Conservation (phyloP, 2,329 filamentous ascomycete species). For the Fonsecaea pedrosoi region DNA sequence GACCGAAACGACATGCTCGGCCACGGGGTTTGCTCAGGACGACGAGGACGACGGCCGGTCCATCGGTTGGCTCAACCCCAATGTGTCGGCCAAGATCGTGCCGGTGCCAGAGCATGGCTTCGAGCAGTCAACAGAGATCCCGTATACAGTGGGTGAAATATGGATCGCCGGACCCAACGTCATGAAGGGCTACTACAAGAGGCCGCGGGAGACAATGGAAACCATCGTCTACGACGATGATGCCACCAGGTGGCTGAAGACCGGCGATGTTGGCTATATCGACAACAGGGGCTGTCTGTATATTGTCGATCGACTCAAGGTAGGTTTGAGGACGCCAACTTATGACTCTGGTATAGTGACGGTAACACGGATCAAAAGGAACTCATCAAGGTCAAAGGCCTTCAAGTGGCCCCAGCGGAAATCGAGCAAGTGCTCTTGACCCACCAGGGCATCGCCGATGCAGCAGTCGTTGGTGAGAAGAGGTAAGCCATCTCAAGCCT, state of each 20-base stretch:
- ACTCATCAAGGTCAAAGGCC: constrained; percentile 60
- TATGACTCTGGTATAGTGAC: constrained; percentile 54
- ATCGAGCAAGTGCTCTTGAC: constrained; percentile 53
- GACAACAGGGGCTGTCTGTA: constrained; percentile 60
- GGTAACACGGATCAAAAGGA: constrained; percentile 44
- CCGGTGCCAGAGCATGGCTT: neutral
- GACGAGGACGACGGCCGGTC: constrained; percentile 13
- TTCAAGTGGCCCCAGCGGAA: constrained; percentile 55
- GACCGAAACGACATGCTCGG: constrained; percentile 36
- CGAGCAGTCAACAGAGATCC: neutral
- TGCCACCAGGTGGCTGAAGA: constrained; percentile 60
- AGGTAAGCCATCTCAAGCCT: too few species aligned
- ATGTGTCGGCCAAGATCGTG: constrained; percentile 20
- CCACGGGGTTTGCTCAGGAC: constrained; percentile 20
- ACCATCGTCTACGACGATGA: constrained; percentile 67
- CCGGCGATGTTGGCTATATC: constrained; percentile 70
- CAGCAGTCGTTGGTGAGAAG: constrained; percentile 51
- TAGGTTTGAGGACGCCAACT: too few species aligned
- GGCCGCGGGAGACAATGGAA: constrained; percentile 68
- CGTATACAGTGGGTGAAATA: constrained; percentile 57
- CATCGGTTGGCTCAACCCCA: constrained; percentile 25
- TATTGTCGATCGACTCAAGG: constrained; percentile 62
- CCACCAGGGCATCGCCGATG: constrained; percentile 53
- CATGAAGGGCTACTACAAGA: constrained; percentile 78
- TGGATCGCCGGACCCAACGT: constrained; percentile 81